phyloP scores from a whole-genome alignment of 805 yeast genomes.

The Metschnikowia hibisci region DNA sequence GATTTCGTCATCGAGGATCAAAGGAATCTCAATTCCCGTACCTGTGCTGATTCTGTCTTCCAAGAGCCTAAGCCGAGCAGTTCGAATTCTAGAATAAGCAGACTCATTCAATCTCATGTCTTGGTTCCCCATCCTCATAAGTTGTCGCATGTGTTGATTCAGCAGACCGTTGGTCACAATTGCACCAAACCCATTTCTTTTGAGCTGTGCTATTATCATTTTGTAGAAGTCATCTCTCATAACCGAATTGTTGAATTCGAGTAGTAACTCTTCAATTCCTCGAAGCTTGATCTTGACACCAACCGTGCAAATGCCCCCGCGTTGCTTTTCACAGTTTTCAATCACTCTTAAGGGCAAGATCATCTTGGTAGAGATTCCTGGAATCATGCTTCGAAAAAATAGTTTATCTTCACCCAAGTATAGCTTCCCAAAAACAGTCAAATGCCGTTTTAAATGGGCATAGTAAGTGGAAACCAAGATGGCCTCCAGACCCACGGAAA shows the following conservation, averaged over 20 bases:
- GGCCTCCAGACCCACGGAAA: conserved; percentile 54
- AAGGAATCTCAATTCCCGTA: conserved; percentile 63
- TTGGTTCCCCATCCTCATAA: conserved; percentile 5
- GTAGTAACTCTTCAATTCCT: conserved; percentile 71
- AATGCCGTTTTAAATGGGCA: conserved; percentile 60
- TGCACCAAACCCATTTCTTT: conserved; percentile 21
- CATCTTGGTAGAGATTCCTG: conserved; percentile 78
- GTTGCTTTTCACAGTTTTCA: conserved; percentile 53
- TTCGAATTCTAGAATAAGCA: conserved; percentile 31
- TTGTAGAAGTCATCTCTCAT: conserved; percentile 71
- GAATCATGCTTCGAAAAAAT: conserved; percentile 78
- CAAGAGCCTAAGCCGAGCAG: conserved; percentile 60
- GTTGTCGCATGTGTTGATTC: conserved; percentile 7
- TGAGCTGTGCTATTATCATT: conserved; percentile 38
- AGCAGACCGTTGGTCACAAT: conserved; percentile 33
- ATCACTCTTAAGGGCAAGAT: conserved; percentile 72
- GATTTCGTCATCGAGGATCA: conserved; percentile 65
- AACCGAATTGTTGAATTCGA: conserved; percentile 65
- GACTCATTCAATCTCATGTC: conserved; percentile 5
- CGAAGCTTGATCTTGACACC: conserved; percentile 67
- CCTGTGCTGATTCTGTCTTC: conserved; percentile 62
- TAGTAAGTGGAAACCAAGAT: conserved; percentile 64
- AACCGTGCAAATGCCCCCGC: conserved; percentile 36
- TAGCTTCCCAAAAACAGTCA: conserved; percentile 81
- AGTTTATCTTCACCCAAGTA: conserved; percentile 64